Percentiles rank a stretch among this genome's conserved stretches.
Evolutionary conservation across 352 stramenopile species (phyloP).

Genomic region (Globisporangium acanthophoron): DNA sequence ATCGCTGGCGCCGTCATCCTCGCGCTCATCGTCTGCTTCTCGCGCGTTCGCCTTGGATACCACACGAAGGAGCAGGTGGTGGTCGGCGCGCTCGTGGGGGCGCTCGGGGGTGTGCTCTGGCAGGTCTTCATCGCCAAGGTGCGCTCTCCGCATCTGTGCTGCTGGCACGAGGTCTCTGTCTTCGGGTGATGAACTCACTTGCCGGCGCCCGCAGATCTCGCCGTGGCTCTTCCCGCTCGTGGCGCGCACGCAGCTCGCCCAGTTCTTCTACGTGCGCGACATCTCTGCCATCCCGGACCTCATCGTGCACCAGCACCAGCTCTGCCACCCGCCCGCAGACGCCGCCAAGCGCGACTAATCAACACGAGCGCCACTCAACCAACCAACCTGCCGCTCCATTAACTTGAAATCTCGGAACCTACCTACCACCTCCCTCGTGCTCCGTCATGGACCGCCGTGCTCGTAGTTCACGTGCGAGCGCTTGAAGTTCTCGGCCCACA

Average conservation of each 20-base stretch:
- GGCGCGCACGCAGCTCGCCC: conserved; percentile 34
- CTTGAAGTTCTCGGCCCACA: conserved; percentile 97
- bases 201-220: conserved; percentile 23
- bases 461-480: conserved; percentile 79
- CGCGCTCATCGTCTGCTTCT: conserved; percentile 56
- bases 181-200: neutral
- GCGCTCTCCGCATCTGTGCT: neutral
- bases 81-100: conserved; percentile 45
- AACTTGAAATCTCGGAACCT: conserved; percentile 12
- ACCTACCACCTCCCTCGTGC: neutral
- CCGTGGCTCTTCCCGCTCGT: conserved; percentile 55
- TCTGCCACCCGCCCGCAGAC: conserved; percentile 21
- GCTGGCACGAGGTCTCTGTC: no score
- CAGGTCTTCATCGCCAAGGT: conserved; percentile 34
- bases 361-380: conserved; percentile 2
- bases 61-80: conserved; percentile 71
- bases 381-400: conserved; percentile 6
- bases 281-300: conserved; percentile 73
- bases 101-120: conserved; percentile 41
- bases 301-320: conserved; percentile 69
- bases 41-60: conserved; percentile 73
- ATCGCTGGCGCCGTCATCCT: conserved; percentile 44
- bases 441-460: neutral
- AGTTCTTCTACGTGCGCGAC: conserved; percentile 65
- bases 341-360: conserved; percentile 9